Base-by-base conservation (phyloP, 164 flowering plant species). In the Berberis vulgaris region DNA sequence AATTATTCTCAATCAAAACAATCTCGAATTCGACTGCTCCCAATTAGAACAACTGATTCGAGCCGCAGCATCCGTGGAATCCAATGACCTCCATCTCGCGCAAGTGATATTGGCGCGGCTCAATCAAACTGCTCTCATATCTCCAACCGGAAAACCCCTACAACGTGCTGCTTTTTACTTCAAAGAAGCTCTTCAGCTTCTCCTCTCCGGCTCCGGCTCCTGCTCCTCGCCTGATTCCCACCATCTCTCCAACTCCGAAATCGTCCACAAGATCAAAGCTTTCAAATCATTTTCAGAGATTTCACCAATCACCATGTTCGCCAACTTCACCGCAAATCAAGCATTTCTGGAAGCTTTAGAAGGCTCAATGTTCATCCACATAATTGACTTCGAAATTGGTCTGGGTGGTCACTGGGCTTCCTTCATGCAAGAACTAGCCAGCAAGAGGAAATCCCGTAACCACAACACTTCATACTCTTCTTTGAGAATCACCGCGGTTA, bases 341-440 rank as follows among this genome's bases (percentile, higher is more conserved):
- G 87, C 91, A 3, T 72, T 92, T 54, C 90, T 92, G 12, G 98
- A 89, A 40, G 79, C 93, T 6, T 63, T 85, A 1, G 81, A 79
- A 11, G 87, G 83, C 40, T 67, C 80, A 43, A 46, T 63, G 53
- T 66, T 76, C 71, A 53, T 89, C 63, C 96, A 89, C 67, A 69
- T 86, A 59, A 68, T 92, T 50, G 98, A 92, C 65, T 89, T 92
- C 72, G 96, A 92, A 26, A 83, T 92, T 71, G 93, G 91, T 0
- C 62, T 93, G n/a, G 98, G 98, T 2, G 85, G 86, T 4, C 89
- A 88, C 44, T 89, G 94, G 87, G 88, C 96, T 7, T 89, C 96
- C 3, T 76, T 89, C 72, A 79, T 93, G 83, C 80, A 77, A 61
- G 96, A 84, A 71, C 63, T 89, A n/a, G 84, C 86, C 0, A 82